A percentile compares a stretch with the other conserved stretches of the same genome.
Conservation (phyloP, 352 stramenopile species). For the Phytophthora megakarya region DNA sequence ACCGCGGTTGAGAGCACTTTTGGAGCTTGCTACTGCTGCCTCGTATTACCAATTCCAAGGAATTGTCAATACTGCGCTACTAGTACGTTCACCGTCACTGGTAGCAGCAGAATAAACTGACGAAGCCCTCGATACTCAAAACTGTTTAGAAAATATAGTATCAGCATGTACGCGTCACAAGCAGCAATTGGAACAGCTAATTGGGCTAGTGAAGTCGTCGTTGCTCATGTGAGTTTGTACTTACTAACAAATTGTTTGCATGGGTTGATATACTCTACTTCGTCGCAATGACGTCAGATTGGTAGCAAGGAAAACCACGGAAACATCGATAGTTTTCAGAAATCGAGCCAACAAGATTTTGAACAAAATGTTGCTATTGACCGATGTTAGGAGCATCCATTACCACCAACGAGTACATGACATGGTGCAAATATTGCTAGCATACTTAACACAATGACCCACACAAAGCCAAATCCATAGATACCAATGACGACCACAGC, state of each 20-base stretch:
- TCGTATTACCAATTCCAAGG: slow-evolving; percentile 11
- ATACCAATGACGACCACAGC: slow-evolving; percentile 41
- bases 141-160: neutral
- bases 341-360: too few species aligned
- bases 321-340: too few species aligned
- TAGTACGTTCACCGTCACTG: too few species aligned
- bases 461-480: slow-evolving; percentile 68
- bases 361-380: neutral
- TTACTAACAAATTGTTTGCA: neutral
- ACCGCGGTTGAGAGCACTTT: slow-evolving; percentile 21
- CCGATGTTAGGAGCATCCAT: slow-evolving; percentile 42
- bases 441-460: slow-evolving; percentile 66
- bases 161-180: slow-evolving; percentile 35
- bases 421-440: slow-evolving; percentile 71
- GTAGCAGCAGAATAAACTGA: neutral
- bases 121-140: neutral
- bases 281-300: too few species aligned
- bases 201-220: slow-evolving; percentile 54
- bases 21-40: slow-evolving; percentile 12
- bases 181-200: slow-evolving; percentile 58
- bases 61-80: neutral
- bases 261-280: too few species aligned
- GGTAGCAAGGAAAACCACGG: too few species aligned
- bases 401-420: slow-evolving; percentile 64
- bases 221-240: neutral